phyloP scores from a whole-genome alignment of 2,329 filamentous ascomycete genomes.

The Aspergillus transmontanensis region DNA sequence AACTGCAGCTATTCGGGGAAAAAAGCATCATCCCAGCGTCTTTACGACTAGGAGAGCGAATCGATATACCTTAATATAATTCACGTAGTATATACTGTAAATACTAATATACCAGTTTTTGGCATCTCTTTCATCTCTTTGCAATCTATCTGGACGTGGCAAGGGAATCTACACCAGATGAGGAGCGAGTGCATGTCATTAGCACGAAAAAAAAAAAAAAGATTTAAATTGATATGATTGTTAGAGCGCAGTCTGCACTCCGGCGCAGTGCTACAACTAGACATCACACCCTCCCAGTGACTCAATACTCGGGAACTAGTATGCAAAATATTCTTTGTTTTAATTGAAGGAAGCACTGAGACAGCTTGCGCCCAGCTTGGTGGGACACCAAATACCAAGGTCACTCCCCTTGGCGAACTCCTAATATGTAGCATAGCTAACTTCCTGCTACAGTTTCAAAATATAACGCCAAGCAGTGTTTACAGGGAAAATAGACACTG shows the following conservation, averaged over 20 bases:
- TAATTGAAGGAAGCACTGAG: not conserved
- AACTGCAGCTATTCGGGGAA: not conserved
- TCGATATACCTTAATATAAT: not conserved
- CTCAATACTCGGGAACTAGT: too few species aligned
- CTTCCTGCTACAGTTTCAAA: not conserved
- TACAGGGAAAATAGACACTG: not conserved
- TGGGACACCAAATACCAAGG: not conserved
- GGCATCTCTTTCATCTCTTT: not conserved
- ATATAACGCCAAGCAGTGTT: not conserved
- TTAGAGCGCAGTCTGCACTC: not conserved
- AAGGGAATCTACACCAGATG: not conserved
- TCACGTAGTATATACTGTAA: not conserved
- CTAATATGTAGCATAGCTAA: not conserved
- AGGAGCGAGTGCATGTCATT: not conserved
- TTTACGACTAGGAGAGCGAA: not conserved
- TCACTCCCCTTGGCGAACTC: not conserved
- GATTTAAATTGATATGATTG: not conserved
- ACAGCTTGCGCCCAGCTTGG: not conserved
- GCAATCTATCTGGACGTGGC: not conserved
- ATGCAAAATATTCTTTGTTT: not conserved
- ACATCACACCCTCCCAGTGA: not conserved
- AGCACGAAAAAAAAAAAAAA: not conserved
- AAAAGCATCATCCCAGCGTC: not conserved
- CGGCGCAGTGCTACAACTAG: not conserved
- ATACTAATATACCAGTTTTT: not conserved